A percentile compares a stretch with the other conserved stretches of the same genome.
Conservation (phyloP, 139 green algal species). For the Protoeuglena noctilucae region DNA sequence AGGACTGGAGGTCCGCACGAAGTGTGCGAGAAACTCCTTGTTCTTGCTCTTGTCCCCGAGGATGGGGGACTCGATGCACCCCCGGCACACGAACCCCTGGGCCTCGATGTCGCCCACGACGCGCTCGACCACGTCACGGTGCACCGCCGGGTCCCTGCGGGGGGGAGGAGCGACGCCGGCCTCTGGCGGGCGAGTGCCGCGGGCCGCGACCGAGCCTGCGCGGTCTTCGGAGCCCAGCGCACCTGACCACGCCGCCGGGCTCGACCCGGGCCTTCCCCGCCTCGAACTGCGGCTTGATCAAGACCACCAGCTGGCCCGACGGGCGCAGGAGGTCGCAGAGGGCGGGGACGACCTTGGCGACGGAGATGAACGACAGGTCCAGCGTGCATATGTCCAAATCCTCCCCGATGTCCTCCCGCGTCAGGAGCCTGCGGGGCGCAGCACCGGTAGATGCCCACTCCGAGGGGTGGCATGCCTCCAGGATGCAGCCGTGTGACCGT, state of each 20-base stretch:
- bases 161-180: neutral
- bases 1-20: constrained; percentile 26
- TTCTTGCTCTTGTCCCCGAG: constrained; percentile 52
- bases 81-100: constrained; percentile 34
- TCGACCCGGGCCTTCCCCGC: constrained; percentile 52
- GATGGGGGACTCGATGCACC: constrained; percentile 47
- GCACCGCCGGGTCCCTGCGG: constrained; percentile 33
- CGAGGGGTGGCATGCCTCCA: too few relatives aligned
- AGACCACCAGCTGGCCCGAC: constrained; percentile 47
- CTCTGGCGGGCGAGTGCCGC: neutral
- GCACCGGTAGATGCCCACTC: too few relatives aligned
- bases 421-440: constrained; percentile 44
- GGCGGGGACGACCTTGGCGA: constrained; percentile 49
- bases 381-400: constrained; percentile 72
- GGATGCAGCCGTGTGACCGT: too few relatives aligned
- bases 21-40: constrained; percentile 58
- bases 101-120: constrained; percentile 33
- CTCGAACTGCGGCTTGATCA: constrained; percentile 99
- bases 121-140: constrained; percentile 27
- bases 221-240: neutral
- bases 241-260: constrained; percentile 56
- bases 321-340: constrained; percentile 33
- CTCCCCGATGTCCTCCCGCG: constrained; percentile 30
- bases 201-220: too few relatives aligned
- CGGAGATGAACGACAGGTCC: constrained; percentile 93